Evolutionary conservation across 1,284 basidiomycete species (phyloP), one percentile per base, ranked within the genome.

Genomic region (Malassezia yamatoensis): DNA sequence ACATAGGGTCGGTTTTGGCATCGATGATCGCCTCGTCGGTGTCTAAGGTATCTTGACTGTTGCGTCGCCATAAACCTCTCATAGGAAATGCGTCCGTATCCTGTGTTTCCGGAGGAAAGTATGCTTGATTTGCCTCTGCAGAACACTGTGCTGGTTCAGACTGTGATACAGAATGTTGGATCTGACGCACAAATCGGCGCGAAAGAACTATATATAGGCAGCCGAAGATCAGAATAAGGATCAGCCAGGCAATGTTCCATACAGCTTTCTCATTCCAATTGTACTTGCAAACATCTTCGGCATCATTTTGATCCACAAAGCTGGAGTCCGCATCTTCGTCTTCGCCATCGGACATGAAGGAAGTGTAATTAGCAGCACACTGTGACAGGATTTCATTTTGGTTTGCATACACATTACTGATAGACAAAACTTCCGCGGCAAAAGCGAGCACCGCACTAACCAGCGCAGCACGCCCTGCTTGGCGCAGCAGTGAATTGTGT

Each of bases 211-310:
- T 36, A 37, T 51, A 52, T 12, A 39, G 16, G 9, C 15, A 8
- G n/a, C 54, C 20, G 21, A 57, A 39, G 7, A 57, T 12, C 6
- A 43, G 16, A 46, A 57, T 47, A 16, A 46, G 5, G n/a, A 52
- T 35, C 7, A 57, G 42, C 54, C 54, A 57, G 11, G 37, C 43
- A 41, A 57, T 46, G 35, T 51, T 37, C 54, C 54, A 57, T 9
- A 35, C 45, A 7, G 49, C 44, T 7, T 46, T 12, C 13, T 39
- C 18, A 33, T 48, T 21, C 54, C 54, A 57, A 13, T 16, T 15
- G n/a, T 40, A 46, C 38, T 20, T 11, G 38, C 45, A 53, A 10
- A 18, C 10, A 10, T 53, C 52, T n/a, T 24, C 41, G 0, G 38
- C 34, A 24, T 33, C 21, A 12, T 15, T 11, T 4, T 20, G 18